A percentile compares a stretch with the other conserved stretches of the same genome.
phyloP scores from a whole-genome alignment of 306 rosid species.

The Morella rubra region DNA sequence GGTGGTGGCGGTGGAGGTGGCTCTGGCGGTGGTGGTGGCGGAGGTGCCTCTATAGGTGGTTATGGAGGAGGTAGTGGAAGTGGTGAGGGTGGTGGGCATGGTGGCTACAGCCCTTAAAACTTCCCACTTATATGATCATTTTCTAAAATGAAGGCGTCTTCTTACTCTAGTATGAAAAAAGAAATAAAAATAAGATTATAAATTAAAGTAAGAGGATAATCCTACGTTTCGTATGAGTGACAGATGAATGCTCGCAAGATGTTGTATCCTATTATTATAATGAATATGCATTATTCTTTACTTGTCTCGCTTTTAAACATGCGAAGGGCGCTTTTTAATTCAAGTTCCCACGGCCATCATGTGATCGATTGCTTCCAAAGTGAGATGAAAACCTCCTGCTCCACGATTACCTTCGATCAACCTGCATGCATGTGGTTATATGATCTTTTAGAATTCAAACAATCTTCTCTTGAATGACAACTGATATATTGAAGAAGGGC shows the following conservation, averaged over 20 bases:
- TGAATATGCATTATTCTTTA: not conserved
- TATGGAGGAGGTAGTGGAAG: conserved; percentile 35
- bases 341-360: too few species aligned
- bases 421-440: too few species aligned
- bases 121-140: not conserved
- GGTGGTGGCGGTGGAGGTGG: too few species aligned
- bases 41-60: conserved; percentile 25
- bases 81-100: conserved; percentile 44
- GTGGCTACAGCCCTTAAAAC: conserved; percentile 47
- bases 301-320: not conserved
- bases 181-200: conserved; percentile 18
- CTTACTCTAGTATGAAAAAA: not conserved
- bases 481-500: too few species aligned
- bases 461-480: too few species aligned
- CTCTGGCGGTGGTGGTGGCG: conserved; percentile 34
- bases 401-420: too few species aligned
- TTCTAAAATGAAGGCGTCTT: not conserved
- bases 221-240: too few species aligned
- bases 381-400: too few species aligned
- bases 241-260: not conserved
- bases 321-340: too few species aligned
- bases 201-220: conserved; percentile 27
- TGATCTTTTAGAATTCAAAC: too few species aligned
- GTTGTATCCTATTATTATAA: not conserved
- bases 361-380: too few species aligned